phyloP scores from a whole-genome alignment of 2,329 filamentous ascomycete genomes.

The Ceratocystis papillata region DNA sequence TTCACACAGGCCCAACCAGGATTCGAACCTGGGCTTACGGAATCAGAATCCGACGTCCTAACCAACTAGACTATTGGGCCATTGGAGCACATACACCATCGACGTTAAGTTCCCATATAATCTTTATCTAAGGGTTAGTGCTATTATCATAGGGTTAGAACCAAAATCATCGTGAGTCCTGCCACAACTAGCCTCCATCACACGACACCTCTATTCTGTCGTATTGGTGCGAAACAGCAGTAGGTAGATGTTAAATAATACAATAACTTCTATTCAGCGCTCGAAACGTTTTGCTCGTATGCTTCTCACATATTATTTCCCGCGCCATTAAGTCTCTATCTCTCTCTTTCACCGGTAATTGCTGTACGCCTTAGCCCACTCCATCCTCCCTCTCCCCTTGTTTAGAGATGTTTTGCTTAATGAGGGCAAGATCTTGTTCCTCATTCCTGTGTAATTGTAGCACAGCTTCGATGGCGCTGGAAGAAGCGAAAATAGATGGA shows the following conservation, averaged over 20 bases:
- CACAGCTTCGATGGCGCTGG: slow-evolving; percentile 16
- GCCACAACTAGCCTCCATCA: too few species aligned
- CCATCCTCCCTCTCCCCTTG: not conserved
- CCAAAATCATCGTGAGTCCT: too few species aligned
- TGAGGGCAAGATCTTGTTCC: not conserved
- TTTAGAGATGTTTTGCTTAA: slow-evolving; percentile 4
- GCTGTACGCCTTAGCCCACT: not conserved
- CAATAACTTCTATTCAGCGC: too few species aligned
- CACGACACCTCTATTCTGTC: too few species aligned
- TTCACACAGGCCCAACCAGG: slow-evolving; percentile 18
- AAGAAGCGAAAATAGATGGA: slow-evolving; percentile 22
- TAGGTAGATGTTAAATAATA: too few species aligned
- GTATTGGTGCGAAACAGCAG: too few species aligned
- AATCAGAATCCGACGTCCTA: slow-evolving; percentile 23
- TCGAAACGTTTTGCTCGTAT: too few species aligned
- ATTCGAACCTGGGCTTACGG: slow-evolving; percentile 23
- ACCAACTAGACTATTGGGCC: slow-evolving; percentile 24
- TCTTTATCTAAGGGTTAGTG: too few species aligned
- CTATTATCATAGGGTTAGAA: too few species aligned
- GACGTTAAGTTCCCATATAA: not conserved
- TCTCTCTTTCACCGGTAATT: not conserved
- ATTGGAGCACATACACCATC: fast-evolving
- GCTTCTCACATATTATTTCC: too few species aligned
- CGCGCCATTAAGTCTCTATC: too few species aligned
- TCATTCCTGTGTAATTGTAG: slow-evolving; percentile 10